phyloP scores from a whole-genome alignment of 2,329 filamentous ascomycete genomes.

The Aureobasidium sp. region DNA sequence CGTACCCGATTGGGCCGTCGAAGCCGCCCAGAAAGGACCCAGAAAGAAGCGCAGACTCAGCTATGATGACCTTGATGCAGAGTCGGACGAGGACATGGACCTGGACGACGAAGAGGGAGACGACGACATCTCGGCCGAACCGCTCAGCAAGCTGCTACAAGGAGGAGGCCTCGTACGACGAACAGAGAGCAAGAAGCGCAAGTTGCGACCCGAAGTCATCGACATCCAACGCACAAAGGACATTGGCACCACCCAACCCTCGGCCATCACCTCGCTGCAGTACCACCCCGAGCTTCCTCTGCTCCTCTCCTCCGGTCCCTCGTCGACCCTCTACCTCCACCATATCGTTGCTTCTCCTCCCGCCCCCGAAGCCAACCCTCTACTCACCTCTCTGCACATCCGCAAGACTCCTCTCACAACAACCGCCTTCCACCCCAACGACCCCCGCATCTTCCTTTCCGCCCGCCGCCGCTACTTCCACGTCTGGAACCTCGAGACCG shows the following conservation, averaged over 20 bases:
- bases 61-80: slow-evolving; percentile 41
- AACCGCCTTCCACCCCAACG: slow-evolving; percentile 63
- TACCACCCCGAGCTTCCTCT: slow-evolving; percentile 88
- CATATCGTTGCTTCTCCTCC: slow-evolving; percentile 68
- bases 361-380: slow-evolving; percentile 69
- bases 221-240: slow-evolving; percentile 86
- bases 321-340: slow-evolving; percentile 79
- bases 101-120: slow-evolving; percentile 24
- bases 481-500: slow-evolving; percentile 79
- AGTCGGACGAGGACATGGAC: slow-evolving; percentile 49
- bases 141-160: slow-evolving; percentile 71
- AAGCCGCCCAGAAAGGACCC: slow-evolving; percentile 32
- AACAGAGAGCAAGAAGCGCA: slow-evolving; percentile 52
- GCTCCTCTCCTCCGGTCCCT: slow-evolving; percentile 78
- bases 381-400: slow-evolving; percentile 82
- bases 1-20: slow-evolving; percentile 51
- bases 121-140: slow-evolving; percentile 54
- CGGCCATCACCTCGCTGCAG: slow-evolving; percentile 69
- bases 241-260: slow-evolving; percentile 66
- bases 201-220: slow-evolving; percentile 75
- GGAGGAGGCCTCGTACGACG: slow-evolving; percentile 55
- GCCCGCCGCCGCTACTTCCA: slow-evolving; percentile 88
- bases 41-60: slow-evolving; percentile 41
- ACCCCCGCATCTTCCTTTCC: slow-evolving; percentile 76
- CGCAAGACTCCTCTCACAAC: slow-evolving; percentile 74